phyloP scores from a whole-genome alignment of 75 land plant genomes.

The Picea sitchensis region DNA sequence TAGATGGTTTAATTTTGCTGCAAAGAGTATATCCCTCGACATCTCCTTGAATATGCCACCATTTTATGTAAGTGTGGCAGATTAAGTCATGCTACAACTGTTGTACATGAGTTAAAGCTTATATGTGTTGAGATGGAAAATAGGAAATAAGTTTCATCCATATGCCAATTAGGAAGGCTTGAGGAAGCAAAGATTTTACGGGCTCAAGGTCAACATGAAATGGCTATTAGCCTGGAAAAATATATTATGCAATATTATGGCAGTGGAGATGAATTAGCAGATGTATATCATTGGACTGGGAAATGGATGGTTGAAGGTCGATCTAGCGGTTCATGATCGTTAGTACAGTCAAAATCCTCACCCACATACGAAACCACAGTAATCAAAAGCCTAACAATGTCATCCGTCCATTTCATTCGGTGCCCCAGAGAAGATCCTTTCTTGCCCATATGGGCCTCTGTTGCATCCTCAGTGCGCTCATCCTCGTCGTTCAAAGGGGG shows the following conservation, averaged over 20 bases:
- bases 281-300: slow-evolving; percentile 78
- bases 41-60: too few relatives aligned
- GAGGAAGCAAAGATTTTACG: slow-evolving; percentile 96
- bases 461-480: too few relatives aligned
- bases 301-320: slow-evolving; percentile 96
- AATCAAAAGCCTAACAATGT: too few relatives aligned
- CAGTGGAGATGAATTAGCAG: slow-evolving; percentile 42
- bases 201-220: slow-evolving; percentile 81
- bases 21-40: slow-evolving; percentile 24
- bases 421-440: too few relatives aligned
- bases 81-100: too few relatives aligned
- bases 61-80: too few relatives aligned
- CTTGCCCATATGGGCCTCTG: too few relatives aligned
- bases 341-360: too few relatives aligned
- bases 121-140: slow-evolving; percentile 24
- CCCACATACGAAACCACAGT: too few relatives aligned
- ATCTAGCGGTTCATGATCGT: slow-evolving; percentile 47
- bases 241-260: slow-evolving; percentile 51
- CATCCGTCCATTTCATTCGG: too few relatives aligned
- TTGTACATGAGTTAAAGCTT: slow-evolving; percentile 46
- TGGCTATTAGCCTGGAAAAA: slow-evolving; percentile 83
- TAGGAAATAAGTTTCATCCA: slow-evolving; percentile 12
- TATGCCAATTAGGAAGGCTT: slow-evolving; percentile 62
- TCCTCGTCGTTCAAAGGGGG: too few relatives aligned
- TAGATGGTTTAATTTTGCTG: slow-evolving; percentile 62